Conservation (phyloP, 2,329 filamentous ascomycete species). For the Cryphonectria japonica region DNA sequence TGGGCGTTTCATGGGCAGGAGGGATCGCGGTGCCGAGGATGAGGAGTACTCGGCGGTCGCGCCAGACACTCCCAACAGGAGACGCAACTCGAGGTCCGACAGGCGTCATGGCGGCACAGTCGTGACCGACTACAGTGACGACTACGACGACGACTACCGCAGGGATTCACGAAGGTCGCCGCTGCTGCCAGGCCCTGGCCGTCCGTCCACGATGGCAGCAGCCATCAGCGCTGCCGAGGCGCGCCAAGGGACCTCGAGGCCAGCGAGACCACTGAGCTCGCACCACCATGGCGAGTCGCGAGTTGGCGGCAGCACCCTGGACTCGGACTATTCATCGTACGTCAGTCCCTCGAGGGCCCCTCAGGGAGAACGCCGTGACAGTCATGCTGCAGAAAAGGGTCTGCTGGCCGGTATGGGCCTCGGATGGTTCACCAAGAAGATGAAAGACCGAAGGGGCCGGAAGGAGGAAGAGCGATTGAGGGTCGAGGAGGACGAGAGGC, state of each 20-base stretch:
- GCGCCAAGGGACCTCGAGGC: slow-evolving; percentile 37
- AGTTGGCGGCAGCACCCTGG: slow-evolving; percentile 48
- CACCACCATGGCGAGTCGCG: slow-evolving; percentile 49
- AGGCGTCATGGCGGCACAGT: slow-evolving; percentile 41
- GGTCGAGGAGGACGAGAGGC: slow-evolving; percentile 54
- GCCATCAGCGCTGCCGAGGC: slow-evolving; percentile 52
- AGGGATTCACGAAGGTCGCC: slow-evolving; percentile 44
- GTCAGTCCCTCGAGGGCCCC: slow-evolving; percentile 65
- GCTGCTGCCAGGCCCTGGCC: slow-evolving; percentile 51
- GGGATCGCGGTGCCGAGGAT: slow-evolving; percentile 52
- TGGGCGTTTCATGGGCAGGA: slow-evolving; percentile 61
- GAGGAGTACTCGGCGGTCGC: slow-evolving; percentile 67
- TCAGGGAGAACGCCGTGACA: slow-evolving; percentile 42
- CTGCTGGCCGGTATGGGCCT: slow-evolving; percentile 65
- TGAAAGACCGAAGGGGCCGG: slow-evolving; percentile 60
- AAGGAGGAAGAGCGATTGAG: slow-evolving; percentile 53
- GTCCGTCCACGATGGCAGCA: slow-evolving; percentile 48
- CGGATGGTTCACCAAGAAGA: slow-evolving; percentile 69
- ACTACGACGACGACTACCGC: slow-evolving; percentile 44
- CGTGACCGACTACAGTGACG: slow-evolving; percentile 54
- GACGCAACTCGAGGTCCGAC: slow-evolving; percentile 41
- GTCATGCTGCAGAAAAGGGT: slow-evolving; percentile 59
- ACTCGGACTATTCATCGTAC: slow-evolving; percentile 64
- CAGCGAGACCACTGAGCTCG: slow-evolving; percentile 48
- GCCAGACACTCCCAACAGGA: slow-evolving; percentile 61